Evolutionary conservation across 371 early-diverging fungal species (phyloP), one percentile per base, ranked within the genome.

Genomic region (Mucor racemosus): DNA sequence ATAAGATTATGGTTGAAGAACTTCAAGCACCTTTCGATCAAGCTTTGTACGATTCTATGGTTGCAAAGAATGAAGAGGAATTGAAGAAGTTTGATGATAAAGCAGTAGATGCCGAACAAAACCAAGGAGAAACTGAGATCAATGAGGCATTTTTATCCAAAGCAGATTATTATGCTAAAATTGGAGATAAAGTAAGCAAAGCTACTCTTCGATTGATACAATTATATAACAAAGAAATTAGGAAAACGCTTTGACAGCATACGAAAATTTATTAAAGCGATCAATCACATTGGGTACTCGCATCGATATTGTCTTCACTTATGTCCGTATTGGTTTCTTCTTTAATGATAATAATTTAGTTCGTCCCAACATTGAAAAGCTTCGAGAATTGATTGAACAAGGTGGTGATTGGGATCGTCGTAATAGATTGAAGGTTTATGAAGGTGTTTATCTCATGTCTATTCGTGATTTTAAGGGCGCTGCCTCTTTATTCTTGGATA

Each of bases 391-490:
- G 66, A 94, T 98, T 63, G 97, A 99, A 73, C 94, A 95, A 79
- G 99, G 98, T 41, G 98, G 99, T 33, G 99, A 99, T 85, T 99
- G 99, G 99, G 99, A 99, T 83, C 90, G 99, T 68, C 92, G 98
- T 67, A 99, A 99, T 84, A 91, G 99, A 63, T 90, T 99, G 48
- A 99, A 99, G 87, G 99, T 98, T 0, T 98, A 99, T 74, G 94
- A 99, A 73, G 99, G 97, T 59, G 84, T 98, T 26, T 97, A 94
- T 84, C 76, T 89, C 69, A 89, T 99, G 86, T 93, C 96, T 19
- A 91, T 93, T 68, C 93, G 99, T 58, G 93, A 99, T 78, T 99
- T 99, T 80, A 94, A 96, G 75, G 92, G 91, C 11, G 97, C 98
- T 1, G 91, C 95, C 11, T 76, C 87, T 54, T 85, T 95, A 59